Percentiles rank a stretch among this genome's conserved stretches.
Conservation (phyloP, 495 filamentous ascomycete genomes). For the Monascus purpureus region DNA sequence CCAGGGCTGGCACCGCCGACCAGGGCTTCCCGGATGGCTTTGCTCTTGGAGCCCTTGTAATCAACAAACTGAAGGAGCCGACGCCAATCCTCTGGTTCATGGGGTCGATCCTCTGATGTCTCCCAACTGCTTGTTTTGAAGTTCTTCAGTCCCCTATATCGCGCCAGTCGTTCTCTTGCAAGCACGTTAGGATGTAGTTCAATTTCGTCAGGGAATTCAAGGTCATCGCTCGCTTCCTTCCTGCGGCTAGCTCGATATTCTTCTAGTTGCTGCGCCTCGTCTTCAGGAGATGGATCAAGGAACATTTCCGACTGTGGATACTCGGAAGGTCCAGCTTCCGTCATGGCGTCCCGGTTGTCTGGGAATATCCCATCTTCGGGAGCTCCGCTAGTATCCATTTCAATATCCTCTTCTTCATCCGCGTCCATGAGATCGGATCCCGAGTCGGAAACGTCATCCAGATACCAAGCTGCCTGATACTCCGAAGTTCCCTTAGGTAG, state of each 20-base stretch:
- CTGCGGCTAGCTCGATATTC: constrained; percentile 65
- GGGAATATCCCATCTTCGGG: constrained; percentile 73
- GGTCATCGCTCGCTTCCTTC: constrained; percentile 71
- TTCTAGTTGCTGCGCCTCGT: constrained; percentile 65
- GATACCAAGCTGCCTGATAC: constrained; percentile 88
- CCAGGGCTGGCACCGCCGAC: constrained; percentile 75
- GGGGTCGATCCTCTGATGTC: constrained; percentile 66
- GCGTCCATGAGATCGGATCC: constrained; percentile 70
- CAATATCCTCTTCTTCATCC: constrained; percentile 35
- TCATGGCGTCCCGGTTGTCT: constrained; percentile 49
- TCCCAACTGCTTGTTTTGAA: constrained; percentile 78
- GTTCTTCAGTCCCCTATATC: constrained; percentile 84
- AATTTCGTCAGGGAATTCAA: constrained; percentile 94
- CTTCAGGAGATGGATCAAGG: constrained; percentile 70
- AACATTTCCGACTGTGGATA: constrained; percentile 88
- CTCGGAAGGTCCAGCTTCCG: constrained; percentile 69
- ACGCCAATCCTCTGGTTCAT: constrained; percentile 81
- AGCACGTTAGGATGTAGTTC: constrained; percentile 80
- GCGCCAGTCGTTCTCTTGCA: constrained; percentile 68
- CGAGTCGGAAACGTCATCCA: constrained; percentile 75
- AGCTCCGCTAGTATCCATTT: constrained; percentile 35
- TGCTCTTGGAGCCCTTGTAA: constrained; percentile 67
- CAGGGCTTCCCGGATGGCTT: constrained; percentile 62
- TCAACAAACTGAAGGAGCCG: constrained; percentile 70
- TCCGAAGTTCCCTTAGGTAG: constrained; percentile 83